Evolutionary conservation across 768 basidiomycete genomes (phyloP).

Genomic region (Boletus vermiculosoides): DNA sequence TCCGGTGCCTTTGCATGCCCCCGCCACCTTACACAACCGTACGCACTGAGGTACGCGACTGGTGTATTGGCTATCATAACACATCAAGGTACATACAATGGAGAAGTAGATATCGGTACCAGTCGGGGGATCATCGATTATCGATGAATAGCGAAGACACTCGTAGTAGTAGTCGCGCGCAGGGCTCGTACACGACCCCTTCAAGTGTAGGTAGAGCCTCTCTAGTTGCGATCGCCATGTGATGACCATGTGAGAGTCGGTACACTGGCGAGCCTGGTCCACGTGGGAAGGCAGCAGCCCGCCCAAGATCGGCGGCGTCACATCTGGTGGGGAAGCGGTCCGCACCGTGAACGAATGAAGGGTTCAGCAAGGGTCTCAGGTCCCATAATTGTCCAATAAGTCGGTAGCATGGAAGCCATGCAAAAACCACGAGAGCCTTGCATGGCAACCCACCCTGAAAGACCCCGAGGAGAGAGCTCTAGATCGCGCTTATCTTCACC

Average conservation of each 20-base stretch:
- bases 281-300: slow-evolving; percentile 7
- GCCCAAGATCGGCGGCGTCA: not conserved
- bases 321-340: slow-evolving; percentile 1
- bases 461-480: not conserved
- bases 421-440: slow-evolving; percentile 12
- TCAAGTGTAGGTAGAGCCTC: not conserved
- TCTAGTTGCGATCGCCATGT: not conserved
- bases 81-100: not conserved
- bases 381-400: slow-evolving; percentile 1
- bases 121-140: not conserved
- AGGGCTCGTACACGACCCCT: not conserved
- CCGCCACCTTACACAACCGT: not conserved
- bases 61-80: not conserved
- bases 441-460: slow-evolving; percentile 15
- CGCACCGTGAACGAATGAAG: slow-evolving; percentile 1
- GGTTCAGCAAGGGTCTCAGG: slow-evolving; percentile 4
- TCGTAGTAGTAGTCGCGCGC: not conserved
- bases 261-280: not conserved
- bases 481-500: not conserved
- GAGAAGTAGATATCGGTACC: not conserved
- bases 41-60: slow-evolving; percentile 3
- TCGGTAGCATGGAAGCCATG: slow-evolving; percentile 24
- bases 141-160: not conserved
- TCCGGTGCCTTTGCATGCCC: slow-evolving; percentile 10
- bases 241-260: slow-evolving; percentile 5